Evolutionary conservation across 2,329 filamentous ascomycete species (phyloP).

Genomic region (Penicillium sp.): DNA sequence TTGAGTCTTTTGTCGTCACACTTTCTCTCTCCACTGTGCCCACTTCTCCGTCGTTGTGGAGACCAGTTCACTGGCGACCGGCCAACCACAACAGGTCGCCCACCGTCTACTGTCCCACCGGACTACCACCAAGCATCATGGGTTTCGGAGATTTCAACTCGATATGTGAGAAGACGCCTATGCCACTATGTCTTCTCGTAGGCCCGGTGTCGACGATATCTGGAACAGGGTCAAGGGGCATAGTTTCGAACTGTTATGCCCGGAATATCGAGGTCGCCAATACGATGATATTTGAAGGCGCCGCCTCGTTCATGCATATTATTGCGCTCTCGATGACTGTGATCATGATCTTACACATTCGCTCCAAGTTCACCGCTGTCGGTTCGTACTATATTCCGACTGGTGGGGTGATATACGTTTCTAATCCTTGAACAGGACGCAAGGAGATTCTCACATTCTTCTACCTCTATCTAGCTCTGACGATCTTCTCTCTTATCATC

Average conservation of each 20-base stretch:
- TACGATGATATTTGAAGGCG: slow-evolving; percentile 96
- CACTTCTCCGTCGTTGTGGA: slow-evolving; percentile 33
- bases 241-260: slow-evolving; percentile 88
- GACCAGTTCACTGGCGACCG: slow-evolving; percentile 28
- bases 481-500: slow-evolving; percentile 82
- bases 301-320: slow-evolving; percentile 90
- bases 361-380: slow-evolving; percentile 97
- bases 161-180: slow-evolving; percentile 80
- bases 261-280: slow-evolving; percentile 95
- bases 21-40: slow-evolving; percentile 23
- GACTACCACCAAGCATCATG: slow-evolving; percentile 55
- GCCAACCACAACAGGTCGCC: slow-evolving; percentile 24
- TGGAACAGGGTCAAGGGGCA: slow-evolving; percentile 72
- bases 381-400: slow-evolving; percentile 56
- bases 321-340: slow-evolving; percentile 87
- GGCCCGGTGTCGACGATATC: slow-evolving; percentile 65
- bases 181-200: slow-evolving; percentile 85
- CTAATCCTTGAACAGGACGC: slow-evolving; percentile 50
- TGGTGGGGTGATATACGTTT: background rate
- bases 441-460: slow-evolving; percentile 86
- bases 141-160: slow-evolving; percentile 87
- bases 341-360: slow-evolving; percentile 95
- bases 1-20: slow-evolving; percentile 11
- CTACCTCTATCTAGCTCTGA: slow-evolving; percentile 91
- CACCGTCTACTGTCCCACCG: slow-evolving; percentile 15